Conservation (phyloP, 2,329 filamentous ascomycete species). For the Aspergillus eucalypticola region DNA sequence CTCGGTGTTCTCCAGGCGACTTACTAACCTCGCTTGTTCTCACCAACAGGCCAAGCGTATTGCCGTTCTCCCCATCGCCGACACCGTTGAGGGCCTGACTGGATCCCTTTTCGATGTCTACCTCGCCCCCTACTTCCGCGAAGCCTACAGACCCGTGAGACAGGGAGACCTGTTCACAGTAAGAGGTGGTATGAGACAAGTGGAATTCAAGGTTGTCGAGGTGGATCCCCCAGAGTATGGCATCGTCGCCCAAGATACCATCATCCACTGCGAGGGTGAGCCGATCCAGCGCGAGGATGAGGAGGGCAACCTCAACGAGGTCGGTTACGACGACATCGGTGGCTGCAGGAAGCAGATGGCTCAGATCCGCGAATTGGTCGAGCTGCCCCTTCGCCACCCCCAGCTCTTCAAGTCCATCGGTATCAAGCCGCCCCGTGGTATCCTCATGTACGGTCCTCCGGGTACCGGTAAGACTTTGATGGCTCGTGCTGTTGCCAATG, state of each 20-base stretch:
- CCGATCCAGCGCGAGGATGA: constrained; percentile 97
- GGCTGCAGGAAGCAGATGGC: constrained; percentile 99
- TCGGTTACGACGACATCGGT: constrained; percentile 98
- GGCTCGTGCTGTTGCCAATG: constrained; percentile 97
- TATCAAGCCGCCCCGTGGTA: constrained; percentile 98
- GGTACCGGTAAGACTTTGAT: constrained; percentile 99
- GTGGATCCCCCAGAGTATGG: constrained; percentile 98
- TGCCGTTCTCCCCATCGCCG: constrained; percentile 94
- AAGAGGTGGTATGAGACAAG: constrained; percentile 96
- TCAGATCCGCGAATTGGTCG: constrained; percentile 97
- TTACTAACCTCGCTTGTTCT: constrained; percentile 24
- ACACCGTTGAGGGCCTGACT: constrained; percentile 96
- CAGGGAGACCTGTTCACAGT: constrained; percentile 98
- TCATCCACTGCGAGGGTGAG: constrained; percentile 98
- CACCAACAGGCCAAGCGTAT: constrained; percentile 85
- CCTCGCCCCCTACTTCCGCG: constrained; percentile 98
- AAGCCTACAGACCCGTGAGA: constrained; percentile 94
- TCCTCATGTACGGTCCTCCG: constrained; percentile 92
- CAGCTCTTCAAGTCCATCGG: constrained; percentile 99
- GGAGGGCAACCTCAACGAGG: constrained; percentile 98
- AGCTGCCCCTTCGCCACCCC: constrained; percentile 92
- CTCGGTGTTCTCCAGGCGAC: not conserved
- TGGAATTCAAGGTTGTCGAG: constrained; percentile 99
- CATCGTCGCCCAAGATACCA: constrained; percentile 96
- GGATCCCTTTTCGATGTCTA: constrained; percentile 98